Percentiles rank a stretch among this genome's conserved stretches.
phyloP scores from a whole-genome alignment of 139 green algal genomes.

The Volvox reticuliferus region DNA sequence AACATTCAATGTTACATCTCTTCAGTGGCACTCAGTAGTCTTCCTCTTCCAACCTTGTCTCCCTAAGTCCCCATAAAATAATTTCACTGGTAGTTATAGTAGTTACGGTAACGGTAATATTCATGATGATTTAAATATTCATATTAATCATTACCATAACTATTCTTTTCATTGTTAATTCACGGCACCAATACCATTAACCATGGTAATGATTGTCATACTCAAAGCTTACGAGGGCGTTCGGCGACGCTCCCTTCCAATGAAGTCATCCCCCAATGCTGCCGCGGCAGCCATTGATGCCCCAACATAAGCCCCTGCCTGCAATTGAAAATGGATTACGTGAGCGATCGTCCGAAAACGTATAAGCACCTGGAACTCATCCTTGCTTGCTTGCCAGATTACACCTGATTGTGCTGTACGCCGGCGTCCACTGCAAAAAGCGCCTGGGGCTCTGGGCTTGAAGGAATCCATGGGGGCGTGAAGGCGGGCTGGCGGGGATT shows the following conservation, averaged over 20 bases:
- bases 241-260: not conserved
- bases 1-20: no score
- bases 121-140: no score
- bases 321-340: not conserved
- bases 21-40: no score
- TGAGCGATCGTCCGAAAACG: not conserved
- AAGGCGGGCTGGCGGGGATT: not conserved
- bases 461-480: not conserved
- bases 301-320: slow-evolving; percentile 7
- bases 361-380: not conserved
- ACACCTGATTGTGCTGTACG: slow-evolving; percentile 20
- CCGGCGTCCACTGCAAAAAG: not conserved
- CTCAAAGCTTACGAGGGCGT: slow-evolving; percentile 21
- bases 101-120: no score
- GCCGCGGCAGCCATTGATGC: not conserved
- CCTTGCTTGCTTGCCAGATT: not conserved
- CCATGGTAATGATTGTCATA: no score
- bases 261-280: not conserved
- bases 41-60: no score
- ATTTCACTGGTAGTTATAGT: no score
- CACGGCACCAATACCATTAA: no score
- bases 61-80: no score
- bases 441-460: slow-evolving; percentile 5
- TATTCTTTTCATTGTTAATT: no score
- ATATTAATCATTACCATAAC: no score